Conservation (phyloP, 495 filamentous ascomycete species). For the Corynascus novoguineensis region DNA sequence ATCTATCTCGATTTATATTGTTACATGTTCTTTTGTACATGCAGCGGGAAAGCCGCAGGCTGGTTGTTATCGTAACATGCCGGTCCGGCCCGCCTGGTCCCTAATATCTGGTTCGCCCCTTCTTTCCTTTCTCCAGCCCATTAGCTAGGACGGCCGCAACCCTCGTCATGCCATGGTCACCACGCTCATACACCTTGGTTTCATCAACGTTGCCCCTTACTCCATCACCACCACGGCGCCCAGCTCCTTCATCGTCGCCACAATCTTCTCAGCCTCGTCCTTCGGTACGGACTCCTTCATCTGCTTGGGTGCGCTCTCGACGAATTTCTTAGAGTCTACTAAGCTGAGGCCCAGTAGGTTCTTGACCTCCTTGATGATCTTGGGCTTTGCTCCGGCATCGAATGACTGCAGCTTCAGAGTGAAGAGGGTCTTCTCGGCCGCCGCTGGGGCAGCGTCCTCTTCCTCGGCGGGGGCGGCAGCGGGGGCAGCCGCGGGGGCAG, state of each 20-base stretch:
- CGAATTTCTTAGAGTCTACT: conserved; percentile 99
- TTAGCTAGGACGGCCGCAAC: background rate
- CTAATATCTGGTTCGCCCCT: conserved; percentile 2
- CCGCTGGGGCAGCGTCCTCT: conserved; percentile 81
- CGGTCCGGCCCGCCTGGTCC: conserved; percentile 11
- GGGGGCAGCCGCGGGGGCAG: conserved; percentile 47
- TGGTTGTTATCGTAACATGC: conserved; percentile 23
- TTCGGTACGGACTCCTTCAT: conserved; percentile 98
- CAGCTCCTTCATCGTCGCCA: conserved; percentile 85
- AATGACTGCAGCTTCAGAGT: conserved; percentile 86
- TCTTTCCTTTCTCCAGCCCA: conserved; percentile 5
- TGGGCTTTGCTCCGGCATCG: conserved; percentile 84
- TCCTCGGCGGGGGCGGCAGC: conserved; percentile 52
- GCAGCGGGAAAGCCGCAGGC: conserved; percentile 14
- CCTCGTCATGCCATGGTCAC: background rate
- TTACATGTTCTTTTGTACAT: conserved; percentile 37
- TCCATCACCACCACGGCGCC: conserved; percentile 88
- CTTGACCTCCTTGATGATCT: conserved; percentile 99
- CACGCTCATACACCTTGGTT: background rate
- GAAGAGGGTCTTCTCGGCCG: conserved; percentile 95
- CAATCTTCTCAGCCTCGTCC: conserved; percentile 98
- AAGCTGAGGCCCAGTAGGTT: conserved; percentile 86
- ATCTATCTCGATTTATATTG: conserved; percentile 25
- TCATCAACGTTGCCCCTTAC: conserved; percentile 40
- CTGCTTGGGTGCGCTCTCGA: conserved; percentile 92